Percentiles rank a stretch among this genome's conserved stretches.
Conservation (phyloP, 75 land plant species). For the Cryptomeria japonica region DNA sequence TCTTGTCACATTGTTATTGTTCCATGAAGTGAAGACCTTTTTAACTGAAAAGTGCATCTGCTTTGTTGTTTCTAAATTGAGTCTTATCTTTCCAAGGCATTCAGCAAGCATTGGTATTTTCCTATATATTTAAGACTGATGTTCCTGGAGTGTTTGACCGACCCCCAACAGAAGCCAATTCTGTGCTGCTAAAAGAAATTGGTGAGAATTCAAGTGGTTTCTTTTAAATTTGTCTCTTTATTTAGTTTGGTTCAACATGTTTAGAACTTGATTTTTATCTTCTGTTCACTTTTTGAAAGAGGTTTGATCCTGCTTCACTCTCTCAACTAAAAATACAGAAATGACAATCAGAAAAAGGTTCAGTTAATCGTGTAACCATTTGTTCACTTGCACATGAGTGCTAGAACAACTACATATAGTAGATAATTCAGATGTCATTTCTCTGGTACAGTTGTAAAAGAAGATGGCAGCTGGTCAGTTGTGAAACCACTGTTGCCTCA, state of each 20-base stretch:
- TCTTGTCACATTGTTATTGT: not conserved
- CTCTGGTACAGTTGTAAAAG: slow-evolving; percentile 58
- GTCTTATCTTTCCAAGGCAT: not conserved
- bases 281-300: not conserved
- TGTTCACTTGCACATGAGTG: not conserved
- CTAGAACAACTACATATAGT: not conserved
- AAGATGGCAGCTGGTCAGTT: slow-evolving; percentile 86
- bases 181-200: slow-evolving; percentile 78
- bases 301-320: not conserved
- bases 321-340: not conserved
- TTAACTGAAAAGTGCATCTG: not conserved
- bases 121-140: slow-evolving; percentile 66
- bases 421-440: slow-evolving; percentile 10
- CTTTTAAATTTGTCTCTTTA: not conserved
- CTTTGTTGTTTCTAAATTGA: not conserved
- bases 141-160: slow-evolving; percentile 97
- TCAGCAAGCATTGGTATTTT: not conserved
- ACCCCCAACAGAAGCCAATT: slow-evolving; percentile 83
- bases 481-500: slow-evolving; percentile 43
- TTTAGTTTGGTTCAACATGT: not conserved
- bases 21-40: not conserved
- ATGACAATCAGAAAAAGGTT: not conserved
- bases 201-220: slow-evolving; percentile 41
- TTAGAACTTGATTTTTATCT: not conserved
- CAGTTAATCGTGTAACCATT: not conserved